Percentiles rank a stretch among this genome's conserved stretches.
Evolutionary conservation across 2,329 filamentous ascomycete species (phyloP).

Genomic region (Eutypella sp.): DNA sequence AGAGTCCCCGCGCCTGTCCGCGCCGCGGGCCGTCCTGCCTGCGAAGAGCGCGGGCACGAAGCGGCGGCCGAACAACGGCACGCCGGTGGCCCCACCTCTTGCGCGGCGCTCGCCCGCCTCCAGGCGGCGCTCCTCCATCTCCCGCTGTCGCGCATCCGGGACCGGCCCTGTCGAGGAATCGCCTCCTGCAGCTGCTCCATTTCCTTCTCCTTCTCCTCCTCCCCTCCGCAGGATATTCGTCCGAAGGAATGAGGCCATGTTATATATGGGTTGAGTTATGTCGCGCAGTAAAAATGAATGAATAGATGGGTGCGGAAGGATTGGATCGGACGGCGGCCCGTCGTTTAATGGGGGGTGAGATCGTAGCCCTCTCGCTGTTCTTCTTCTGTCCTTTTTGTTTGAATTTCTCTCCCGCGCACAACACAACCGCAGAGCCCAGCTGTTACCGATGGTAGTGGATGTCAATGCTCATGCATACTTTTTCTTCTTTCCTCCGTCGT

Average conservation of each 20-base stretch:
- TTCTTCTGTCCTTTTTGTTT: background rate
- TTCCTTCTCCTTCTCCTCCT: slow-evolving; percentile 13
- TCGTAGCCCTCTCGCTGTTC: too few species aligned
- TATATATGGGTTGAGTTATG: background rate
- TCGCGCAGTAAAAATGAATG: background rate
- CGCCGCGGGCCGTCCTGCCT: slow-evolving; percentile 6
- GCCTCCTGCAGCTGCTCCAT: slow-evolving; percentile 13
- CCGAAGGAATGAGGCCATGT: slow-evolving; percentile 19
- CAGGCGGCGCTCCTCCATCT: slow-evolving; percentile 13
- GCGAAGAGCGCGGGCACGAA: slow-evolving; percentile 13
- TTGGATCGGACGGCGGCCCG: too few species aligned
- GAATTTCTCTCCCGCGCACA: background rate
- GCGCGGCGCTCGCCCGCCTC: slow-evolving; percentile 6
- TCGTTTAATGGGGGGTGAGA: too few species aligned
- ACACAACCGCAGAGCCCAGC: slow-evolving; percentile 2
- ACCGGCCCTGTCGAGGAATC: too few species aligned
- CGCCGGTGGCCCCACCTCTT: slow-evolving; percentile 10
- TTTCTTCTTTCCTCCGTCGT: too few species aligned
- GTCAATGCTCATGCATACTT: slow-evolving; percentile 19
- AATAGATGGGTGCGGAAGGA: too few species aligned
- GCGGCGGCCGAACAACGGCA: slow-evolving; percentile 10
- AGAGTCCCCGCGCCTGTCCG: slow-evolving; percentile 6
- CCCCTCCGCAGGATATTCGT: slow-evolving; percentile 14
- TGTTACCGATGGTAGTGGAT: slow-evolving; percentile 11
- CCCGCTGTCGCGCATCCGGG: too few species aligned